Conservation (phyloP, 2,329 filamentous ascomycete species). For the Emydomyces testavorans region DNA sequence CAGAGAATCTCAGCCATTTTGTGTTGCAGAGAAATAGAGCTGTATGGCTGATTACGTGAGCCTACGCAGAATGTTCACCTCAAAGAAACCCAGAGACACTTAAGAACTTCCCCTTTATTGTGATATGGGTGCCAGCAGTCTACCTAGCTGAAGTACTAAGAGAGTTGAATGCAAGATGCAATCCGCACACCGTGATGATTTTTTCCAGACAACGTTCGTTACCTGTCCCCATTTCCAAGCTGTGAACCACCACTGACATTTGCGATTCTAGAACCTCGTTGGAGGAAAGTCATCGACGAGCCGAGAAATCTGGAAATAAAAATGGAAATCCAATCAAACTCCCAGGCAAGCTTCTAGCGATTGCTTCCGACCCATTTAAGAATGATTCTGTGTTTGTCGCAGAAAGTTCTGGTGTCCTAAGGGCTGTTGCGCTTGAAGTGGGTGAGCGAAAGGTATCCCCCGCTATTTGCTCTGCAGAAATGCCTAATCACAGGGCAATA, state of each 20-base stretch:
- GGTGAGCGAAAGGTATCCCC: slow-evolving; percentile 30
- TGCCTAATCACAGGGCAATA: slow-evolving; percentile 1
- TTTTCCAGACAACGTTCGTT: slow-evolving; percentile 82
- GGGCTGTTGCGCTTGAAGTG: slow-evolving; percentile 65
- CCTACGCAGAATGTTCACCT: too few relatives aligned
- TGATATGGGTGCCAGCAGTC: neutral
- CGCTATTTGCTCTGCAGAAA: neutral
- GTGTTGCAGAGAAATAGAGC: neutral
- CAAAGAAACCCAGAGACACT: too few relatives aligned
- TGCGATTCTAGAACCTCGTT: slow-evolving; percentile 36
- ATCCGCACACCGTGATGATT: slow-evolving; percentile 64
- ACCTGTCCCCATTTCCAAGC: too few relatives aligned
- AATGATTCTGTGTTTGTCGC: slow-evolving; percentile 60
- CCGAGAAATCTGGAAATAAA: slow-evolving; percentile 65
- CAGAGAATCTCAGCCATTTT: slow-evolving; percentile 17
- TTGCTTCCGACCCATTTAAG: slow-evolving; percentile 54
- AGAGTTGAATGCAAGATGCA: slow-evolving; percentile 37
- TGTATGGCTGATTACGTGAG: too few relatives aligned
- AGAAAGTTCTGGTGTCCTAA: slow-evolving; percentile 72
- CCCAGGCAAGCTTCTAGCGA: slow-evolving; percentile 74
- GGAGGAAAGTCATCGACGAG: slow-evolving; percentile 48
- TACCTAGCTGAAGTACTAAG: too few relatives aligned
- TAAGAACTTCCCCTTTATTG: too few relatives aligned
- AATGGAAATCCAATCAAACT: slow-evolving; percentile 70
- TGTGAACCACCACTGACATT: slow-evolving; percentile 21